These are phyloP conservation scores for Durotheca rogersii DNA, from an alignment of 495 filamentous ascomycete species.

Conservation along the genomic window DNA sequence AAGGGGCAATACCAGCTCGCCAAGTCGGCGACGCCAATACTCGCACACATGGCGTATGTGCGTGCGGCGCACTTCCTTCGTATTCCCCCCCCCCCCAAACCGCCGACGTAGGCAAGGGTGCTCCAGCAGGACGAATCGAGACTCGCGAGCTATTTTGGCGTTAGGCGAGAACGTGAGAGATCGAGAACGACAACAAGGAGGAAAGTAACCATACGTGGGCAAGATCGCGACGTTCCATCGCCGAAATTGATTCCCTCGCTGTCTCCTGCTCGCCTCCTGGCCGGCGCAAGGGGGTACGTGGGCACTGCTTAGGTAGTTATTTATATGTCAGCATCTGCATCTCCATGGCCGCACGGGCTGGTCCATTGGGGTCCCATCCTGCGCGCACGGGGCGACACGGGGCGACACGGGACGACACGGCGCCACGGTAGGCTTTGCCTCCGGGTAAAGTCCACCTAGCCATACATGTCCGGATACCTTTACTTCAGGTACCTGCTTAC, in stretches of 20 bases:
- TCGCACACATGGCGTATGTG: too few species aligned
- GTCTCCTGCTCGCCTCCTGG: not conserved
- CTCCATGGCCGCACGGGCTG: too few species aligned
- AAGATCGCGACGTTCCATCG: slow-evolving; percentile 12
- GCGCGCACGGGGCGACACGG: not conserved
- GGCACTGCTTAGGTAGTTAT: slow-evolving; percentile 26
- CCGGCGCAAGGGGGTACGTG: slow-evolving; percentile 21
- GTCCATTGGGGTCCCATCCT: slow-evolving; percentile 8
- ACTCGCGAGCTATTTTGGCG: too few species aligned
- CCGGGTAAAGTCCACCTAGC: slow-evolving; percentile 25
- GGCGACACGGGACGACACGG: too few species aligned
- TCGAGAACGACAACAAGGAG: not conserved
- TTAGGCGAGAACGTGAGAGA: not conserved
- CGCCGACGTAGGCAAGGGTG: slow-evolving; percentile 20
- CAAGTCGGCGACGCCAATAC: too few species aligned
- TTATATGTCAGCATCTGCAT: not conserved
- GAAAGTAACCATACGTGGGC: not conserved
- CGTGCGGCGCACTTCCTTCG: too few species aligned
- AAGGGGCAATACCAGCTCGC: too few species aligned
- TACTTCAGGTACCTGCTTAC: too few species aligned
- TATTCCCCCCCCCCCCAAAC: slow-evolving; percentile 19
- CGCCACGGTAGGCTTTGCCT: slow-evolving; percentile 11
- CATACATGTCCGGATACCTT: not conserved
- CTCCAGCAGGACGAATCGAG: slow-evolving; percentile 3
- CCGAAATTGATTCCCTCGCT: slow-evolving; percentile 16